Conservation (phyloP, 1,284 basidiomycete genomes). For the Athelia psychrophila region DNA sequence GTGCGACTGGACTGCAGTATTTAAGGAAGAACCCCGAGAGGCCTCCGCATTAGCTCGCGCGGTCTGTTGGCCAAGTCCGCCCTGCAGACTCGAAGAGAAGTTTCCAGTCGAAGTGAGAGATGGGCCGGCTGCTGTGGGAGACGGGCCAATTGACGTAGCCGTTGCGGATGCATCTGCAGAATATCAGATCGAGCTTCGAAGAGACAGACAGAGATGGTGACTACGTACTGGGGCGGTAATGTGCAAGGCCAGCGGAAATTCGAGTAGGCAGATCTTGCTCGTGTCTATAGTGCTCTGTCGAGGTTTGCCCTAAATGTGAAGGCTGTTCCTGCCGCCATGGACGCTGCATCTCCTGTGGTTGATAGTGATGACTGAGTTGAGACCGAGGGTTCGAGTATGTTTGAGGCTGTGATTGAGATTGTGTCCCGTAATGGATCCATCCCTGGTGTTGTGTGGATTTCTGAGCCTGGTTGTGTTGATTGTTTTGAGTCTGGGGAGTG, state of each 20-base stretch:
- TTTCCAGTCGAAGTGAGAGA: not conserved
- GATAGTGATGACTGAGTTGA: no score
- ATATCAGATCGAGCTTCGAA: not conserved
- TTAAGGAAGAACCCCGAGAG: not conserved
- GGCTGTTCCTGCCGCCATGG: no score
- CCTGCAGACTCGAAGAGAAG: not conserved
- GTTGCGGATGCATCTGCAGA: not conserved
- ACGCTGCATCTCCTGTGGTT: no score
- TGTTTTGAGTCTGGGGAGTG: no score
- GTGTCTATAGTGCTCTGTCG: not conserved
- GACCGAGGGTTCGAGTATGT: no score
- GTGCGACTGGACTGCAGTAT: not conserved
- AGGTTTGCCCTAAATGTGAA: no score
- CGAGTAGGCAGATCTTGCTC: not conserved
- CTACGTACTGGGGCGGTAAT: not conserved
- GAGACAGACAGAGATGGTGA: not conserved
- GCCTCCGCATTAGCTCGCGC: not conserved
- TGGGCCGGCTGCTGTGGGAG: not conserved
- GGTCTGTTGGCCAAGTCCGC: not conserved
- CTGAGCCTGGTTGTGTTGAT: no score
- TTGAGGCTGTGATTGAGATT: no score
- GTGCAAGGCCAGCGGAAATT: not conserved
- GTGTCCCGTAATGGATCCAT: no score
- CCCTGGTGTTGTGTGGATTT: no score
- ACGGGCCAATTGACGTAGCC: not conserved